Percentiles rank a stretch among this genome's conserved stretches.
Conservation (phyloP, 805 yeast genomes). For the Ogataea methylovora region DNA sequence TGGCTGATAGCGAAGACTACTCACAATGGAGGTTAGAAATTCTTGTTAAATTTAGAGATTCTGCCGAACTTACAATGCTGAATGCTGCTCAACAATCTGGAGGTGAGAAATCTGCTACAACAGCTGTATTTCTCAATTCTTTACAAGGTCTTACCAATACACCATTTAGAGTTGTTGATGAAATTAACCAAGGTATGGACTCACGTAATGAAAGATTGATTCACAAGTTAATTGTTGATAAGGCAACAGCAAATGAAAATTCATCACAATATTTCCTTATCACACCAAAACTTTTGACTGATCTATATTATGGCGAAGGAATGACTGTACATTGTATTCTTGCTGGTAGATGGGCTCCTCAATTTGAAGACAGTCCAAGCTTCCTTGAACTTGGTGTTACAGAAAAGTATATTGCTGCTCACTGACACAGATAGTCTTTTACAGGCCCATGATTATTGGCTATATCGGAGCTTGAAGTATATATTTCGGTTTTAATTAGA, state of each 20-base stretch:
- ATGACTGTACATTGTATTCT: slow-evolving; percentile 85
- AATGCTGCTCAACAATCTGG: slow-evolving; percentile 94
- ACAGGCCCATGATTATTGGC: too few relatives aligned
- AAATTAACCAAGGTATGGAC: slow-evolving; percentile 99
- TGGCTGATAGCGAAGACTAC: slow-evolving; percentile 42
- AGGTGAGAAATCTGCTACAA: slow-evolving; percentile 95
- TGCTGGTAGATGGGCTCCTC: slow-evolving; percentile 36
- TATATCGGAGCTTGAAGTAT: too few relatives aligned
- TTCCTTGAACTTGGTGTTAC: slow-evolving; percentile 25
- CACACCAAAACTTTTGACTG: slow-evolving; percentile 84
- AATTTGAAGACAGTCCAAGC: slow-evolving; percentile 7
- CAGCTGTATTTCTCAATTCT: slow-evolving; percentile 84
- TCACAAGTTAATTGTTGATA: slow-evolving; percentile 76
- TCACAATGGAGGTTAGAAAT: slow-evolving; percentile 81
- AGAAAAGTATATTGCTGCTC: slow-evolving; percentile 10
- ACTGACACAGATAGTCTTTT: too few relatives aligned
- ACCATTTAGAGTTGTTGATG: slow-evolving; percentile 94
- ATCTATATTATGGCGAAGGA: slow-evolving; percentile 64
- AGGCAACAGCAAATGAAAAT: slow-evolving; percentile 49
- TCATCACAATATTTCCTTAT: slow-evolving; percentile 80
- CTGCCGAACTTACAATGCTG: slow-evolving; percentile 58
- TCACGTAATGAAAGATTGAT: slow-evolving; percentile 83
- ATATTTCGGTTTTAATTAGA: too few relatives aligned
- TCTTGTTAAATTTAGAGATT: slow-evolving; percentile 77
- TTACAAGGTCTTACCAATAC: slow-evolving; percentile 82